phyloP scores from a whole-genome alignment of 2,329 filamentous ascomycete species.

The Didymella arachidicola region DNA sequence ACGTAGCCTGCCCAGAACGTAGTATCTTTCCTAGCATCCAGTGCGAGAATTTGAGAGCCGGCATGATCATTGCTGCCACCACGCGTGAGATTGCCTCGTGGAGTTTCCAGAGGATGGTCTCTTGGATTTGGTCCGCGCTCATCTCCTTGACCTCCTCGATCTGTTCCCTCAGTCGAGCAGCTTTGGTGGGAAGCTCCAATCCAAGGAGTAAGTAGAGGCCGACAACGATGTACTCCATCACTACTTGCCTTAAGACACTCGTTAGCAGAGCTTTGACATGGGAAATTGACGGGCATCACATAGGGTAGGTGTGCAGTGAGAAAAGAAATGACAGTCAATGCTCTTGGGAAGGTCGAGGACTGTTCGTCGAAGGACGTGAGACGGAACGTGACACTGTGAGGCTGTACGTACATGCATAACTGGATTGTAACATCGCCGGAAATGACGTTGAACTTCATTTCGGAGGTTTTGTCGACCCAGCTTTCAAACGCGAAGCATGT shows the following conservation, averaged over 20 bases:
- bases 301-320: neutral
- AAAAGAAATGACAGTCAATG: neutral
- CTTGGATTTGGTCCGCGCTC: constrained; percentile 41
- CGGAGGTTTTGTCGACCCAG: constrained; percentile 24
- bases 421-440: constrained; percentile 46
- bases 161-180: constrained; percentile 38
- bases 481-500: constrained; percentile 49
- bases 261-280: neutral
- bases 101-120: constrained; percentile 45
- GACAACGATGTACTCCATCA: constrained; percentile 48
- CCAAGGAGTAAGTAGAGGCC: constrained; percentile 45
- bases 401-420: constrained; percentile 46
- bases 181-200: constrained; percentile 43
- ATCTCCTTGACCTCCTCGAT: constrained; percentile 39
- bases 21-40: constrained; percentile 45
- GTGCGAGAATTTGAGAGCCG: constrained; percentile 42
- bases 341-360: neutral
- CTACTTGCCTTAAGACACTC: constrained; percentile 37
- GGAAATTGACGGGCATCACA: neutral
- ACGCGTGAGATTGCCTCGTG: constrained; percentile 39
- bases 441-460: constrained; percentile 46
- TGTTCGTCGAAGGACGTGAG: neutral
- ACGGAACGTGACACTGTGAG: neutral
- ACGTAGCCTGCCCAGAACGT: constrained; percentile 25
- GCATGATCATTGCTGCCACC: constrained; percentile 44